These are phyloP conservation scores for Anaeramoeba flamelloides DNA, from an alignment of 78 protist genomes.

Conservation along the genomic window DNA sequence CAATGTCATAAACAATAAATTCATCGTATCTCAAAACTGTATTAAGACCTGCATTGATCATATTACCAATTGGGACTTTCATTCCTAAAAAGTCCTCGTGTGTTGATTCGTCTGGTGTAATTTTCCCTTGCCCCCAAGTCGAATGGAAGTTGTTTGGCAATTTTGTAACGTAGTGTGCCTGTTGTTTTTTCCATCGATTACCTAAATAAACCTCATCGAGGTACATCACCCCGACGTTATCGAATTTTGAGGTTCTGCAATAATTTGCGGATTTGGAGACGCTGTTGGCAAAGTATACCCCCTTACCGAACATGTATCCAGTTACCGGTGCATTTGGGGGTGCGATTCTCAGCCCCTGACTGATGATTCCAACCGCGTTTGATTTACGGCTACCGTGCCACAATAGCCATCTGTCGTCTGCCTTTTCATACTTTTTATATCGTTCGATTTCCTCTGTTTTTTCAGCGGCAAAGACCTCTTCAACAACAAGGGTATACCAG, in stretches of 20 bases:
- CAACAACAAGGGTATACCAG: conserved; percentile 16
- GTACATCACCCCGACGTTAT: conserved; percentile 3
- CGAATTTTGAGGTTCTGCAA: conserved; percentile 18
- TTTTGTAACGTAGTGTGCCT: too few species aligned
- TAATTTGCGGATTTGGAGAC: conserved; percentile 37
- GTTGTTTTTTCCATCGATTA: too few species aligned
- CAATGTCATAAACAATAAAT: conserved; percentile 42
- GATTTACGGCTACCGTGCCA: conserved; percentile 41
- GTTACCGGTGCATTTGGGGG: conserved; percentile 78
- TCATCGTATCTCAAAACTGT: too few species aligned
- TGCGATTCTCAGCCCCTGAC: conserved; percentile 65
- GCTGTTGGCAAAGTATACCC: conserved; percentile 70
- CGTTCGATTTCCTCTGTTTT: conserved; percentile 34
- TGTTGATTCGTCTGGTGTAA: too few species aligned
- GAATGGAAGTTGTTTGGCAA: too few species aligned
- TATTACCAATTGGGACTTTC: too few species aligned
- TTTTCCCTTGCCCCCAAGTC: too few species aligned
- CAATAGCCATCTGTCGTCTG: conserved; percentile 21
- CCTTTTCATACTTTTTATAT: conserved; percentile 4
- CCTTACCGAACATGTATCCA: conserved; percentile 84
- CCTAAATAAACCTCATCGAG: too few species aligned
- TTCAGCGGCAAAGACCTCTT: conserved; percentile 19
- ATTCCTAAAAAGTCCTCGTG: too few species aligned
- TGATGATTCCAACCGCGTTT: conserved; percentile 62
- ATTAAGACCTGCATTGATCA: too few species aligned